phyloP scores from a whole-genome alignment of 2,329 filamentous ascomycete genomes.

The Xylaria hypoxylon region DNA sequence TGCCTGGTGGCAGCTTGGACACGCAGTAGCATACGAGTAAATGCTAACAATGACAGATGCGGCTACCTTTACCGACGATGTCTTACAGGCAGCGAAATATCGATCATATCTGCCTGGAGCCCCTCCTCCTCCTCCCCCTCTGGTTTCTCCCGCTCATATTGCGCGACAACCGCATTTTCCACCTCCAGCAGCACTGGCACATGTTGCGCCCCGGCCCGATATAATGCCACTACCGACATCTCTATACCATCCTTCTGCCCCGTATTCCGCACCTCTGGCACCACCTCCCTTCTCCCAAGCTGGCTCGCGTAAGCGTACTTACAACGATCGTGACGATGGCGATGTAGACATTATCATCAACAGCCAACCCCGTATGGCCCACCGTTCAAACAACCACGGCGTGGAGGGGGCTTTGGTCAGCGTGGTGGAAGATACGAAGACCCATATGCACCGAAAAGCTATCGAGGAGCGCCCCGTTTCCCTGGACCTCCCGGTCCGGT shows the following conservation, averaged over 20 bases:
- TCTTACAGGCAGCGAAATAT: slow-evolving; percentile 73
- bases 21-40: background rate
- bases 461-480: slow-evolving; percentile 38
- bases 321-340: slow-evolving; percentile 63
- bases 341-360: slow-evolving; percentile 53
- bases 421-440: slow-evolving; percentile 54
- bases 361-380: slow-evolving; percentile 50
- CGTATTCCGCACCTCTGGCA: slow-evolving; percentile 32
- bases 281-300: slow-evolving; percentile 38
- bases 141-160: slow-evolving; percentile 36
- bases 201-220: slow-evolving; percentile 38
- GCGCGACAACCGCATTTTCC: slow-evolving; percentile 29
- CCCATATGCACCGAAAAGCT: slow-evolving; percentile 48
- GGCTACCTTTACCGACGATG: slow-evolving; percentile 74
- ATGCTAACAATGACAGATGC: slow-evolving; percentile 59
- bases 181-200: slow-evolving; percentile 30
- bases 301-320: slow-evolving; percentile 65
- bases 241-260: slow-evolving; percentile 34
- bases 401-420: slow-evolving; percentile 57
- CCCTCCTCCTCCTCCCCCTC: slow-evolving; percentile 57
- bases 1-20: slow-evolving; percentile 7
- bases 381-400: slow-evolving; percentile 69
- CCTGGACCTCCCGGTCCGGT: slow-evolving; percentile 25
- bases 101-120: slow-evolving; percentile 71
- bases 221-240: slow-evolving; percentile 29